A percentile compares a stretch with the other conserved stretches of the same genome.
Evolutionary conservation across 2,329 filamentous ascomycete species (phyloP).

Genomic region (Exophiala spinifera): DNA sequence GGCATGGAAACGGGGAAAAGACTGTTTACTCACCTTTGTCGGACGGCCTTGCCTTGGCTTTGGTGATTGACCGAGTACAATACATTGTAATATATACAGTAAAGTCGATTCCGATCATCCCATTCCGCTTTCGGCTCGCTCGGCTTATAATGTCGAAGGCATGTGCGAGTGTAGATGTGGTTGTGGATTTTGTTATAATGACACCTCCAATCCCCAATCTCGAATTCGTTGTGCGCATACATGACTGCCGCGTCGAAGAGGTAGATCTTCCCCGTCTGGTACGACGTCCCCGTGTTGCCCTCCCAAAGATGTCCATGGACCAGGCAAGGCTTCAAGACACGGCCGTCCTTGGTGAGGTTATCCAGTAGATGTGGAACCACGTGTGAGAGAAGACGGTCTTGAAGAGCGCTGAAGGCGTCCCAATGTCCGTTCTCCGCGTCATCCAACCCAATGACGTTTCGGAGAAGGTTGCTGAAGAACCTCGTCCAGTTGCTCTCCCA

Average conservation of each 20-base stretch:
- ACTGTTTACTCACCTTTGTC: constrained; percentile 20
- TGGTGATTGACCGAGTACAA: constrained; percentile 23
- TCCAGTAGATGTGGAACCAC: constrained; percentile 36
- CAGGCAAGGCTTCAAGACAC: constrained; percentile 32
- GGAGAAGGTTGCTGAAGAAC: constrained; percentile 38
- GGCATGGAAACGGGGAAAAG: no score
- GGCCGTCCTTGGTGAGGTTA: constrained; percentile 28
- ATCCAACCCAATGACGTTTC: constrained; percentile 32
- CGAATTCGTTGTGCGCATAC: constrained; percentile 42
- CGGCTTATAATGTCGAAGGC: constrained; percentile 14
- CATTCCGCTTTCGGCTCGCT: constrained; percentile 24
- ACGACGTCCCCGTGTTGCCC: constrained; percentile 37
- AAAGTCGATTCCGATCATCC: constrained; percentile 25
- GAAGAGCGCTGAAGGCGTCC: constrained; percentile 12
- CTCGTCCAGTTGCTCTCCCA: constrained; percentile 43
- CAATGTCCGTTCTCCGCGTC: constrained; percentile 34
- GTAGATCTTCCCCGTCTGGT: constrained; percentile 31
- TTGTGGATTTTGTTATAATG: constrained; percentile 17
- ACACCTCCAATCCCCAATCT: constrained; percentile 21
- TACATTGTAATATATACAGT: constrained; percentile 23
- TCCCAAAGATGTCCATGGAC: constrained; percentile 46
- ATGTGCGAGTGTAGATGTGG: constrained; percentile 12
- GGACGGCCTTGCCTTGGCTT: constrained; percentile 17
- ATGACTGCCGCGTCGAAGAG: constrained; percentile 40
- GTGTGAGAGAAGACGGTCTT: constrained; percentile 24